Percentiles rank a stretch among this genome's conserved stretches.
Conservation (phyloP, 2,329 filamentous ascomycete genomes). For the Colletotrichum sojae region DNA sequence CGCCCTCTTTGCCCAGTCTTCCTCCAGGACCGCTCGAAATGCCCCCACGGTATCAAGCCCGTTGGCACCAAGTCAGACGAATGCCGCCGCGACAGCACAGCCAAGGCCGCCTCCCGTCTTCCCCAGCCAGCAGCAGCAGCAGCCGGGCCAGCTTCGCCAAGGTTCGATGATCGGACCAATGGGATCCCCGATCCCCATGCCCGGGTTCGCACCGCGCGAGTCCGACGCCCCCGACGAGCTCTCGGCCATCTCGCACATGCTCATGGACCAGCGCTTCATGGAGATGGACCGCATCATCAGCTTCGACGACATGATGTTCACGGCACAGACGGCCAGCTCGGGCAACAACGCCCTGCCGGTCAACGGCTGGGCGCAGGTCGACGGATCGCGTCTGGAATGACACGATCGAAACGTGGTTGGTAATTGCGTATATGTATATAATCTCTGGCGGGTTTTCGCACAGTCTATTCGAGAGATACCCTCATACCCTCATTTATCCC, state of each 20-base stretch:
- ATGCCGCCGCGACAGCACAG: not conserved
- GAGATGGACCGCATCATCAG: slow-evolving; percentile 52
- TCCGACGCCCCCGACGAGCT: slow-evolving; percentile 44
- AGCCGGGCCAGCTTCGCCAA: slow-evolving; percentile 17
- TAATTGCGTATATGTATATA: not conserved
- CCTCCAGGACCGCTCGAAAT: not conserved
- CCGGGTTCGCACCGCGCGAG: slow-evolving; percentile 20
- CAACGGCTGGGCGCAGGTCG: slow-evolving; percentile 28
- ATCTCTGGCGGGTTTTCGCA: not conserved
- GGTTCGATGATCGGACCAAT: slow-evolving; percentile 22
- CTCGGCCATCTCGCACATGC: slow-evolving; percentile 48
- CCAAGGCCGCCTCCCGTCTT: slow-evolving; percentile 17
- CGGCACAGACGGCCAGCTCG: slow-evolving; percentile 34
- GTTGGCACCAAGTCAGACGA: not conserved
- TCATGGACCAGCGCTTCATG: slow-evolving; percentile 51
- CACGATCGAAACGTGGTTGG: not conserved
- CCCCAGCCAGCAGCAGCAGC: slow-evolving; percentile 19
- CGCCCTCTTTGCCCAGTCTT: slow-evolving; percentile 13
- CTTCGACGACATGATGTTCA: slow-evolving; percentile 54
- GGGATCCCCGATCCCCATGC: slow-evolving; percentile 20
- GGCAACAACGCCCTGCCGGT: slow-evolving; percentile 19
- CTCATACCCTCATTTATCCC: slow-evolving; percentile 14
- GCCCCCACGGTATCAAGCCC: not conserved
- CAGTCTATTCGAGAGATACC: slow-evolving; percentile 21
- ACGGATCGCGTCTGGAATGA: slow-evolving; percentile 26